Conservation (phyloP, 768 basidiomycete species). For the Mycena albidolilacea region DNA sequence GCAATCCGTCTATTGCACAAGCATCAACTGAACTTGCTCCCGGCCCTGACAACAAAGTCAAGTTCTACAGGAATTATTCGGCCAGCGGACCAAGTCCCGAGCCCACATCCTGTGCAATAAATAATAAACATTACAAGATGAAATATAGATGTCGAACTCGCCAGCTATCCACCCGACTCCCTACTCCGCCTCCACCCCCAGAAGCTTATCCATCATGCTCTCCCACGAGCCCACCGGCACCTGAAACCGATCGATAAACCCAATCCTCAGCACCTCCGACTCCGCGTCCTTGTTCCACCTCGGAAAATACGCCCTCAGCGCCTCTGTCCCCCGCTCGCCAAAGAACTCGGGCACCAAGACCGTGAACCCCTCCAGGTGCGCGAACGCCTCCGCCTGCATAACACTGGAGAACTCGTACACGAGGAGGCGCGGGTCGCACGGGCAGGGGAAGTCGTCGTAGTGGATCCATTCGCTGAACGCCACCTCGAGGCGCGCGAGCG, state of each 20-base stretch:
- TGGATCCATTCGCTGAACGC: constrained; percentile 11
- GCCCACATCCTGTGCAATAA: too few relatives aligned
- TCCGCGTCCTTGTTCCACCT: constrained; percentile 15
- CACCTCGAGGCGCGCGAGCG: not conserved
- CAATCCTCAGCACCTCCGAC: constrained; percentile 8
- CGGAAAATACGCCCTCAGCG: constrained; percentile 20
- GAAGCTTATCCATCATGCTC: too few relatives aligned
- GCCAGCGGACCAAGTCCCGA: too few relatives aligned
- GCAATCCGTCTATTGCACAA: too few relatives aligned
- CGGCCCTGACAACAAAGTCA: too few relatives aligned
- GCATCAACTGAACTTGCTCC: too few relatives aligned
- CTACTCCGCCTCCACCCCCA: too few relatives aligned
- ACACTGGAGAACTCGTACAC: constrained; percentile 3
- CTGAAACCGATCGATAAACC: not conserved
- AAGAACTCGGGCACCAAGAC: constrained; percentile 8
- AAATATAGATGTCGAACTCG: too few relatives aligned
- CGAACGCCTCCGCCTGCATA: constrained; percentile 1
- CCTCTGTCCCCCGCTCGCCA: not conserved
- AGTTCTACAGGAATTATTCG: too few relatives aligned
- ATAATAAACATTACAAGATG: too few relatives aligned
- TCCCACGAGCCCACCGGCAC: constrained; percentile 12
- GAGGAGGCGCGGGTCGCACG: not conserved
- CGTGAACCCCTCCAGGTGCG: not conserved
- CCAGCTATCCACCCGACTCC: too few relatives aligned
- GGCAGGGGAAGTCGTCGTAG: constrained; percentile 15